Percentiles rank a stretch among this genome's conserved stretches.
These are phyloP conservation scores for Metrosideros polymorpha DNA, from an alignment of 441 rosid species.

Conservation along the genomic window DNA sequence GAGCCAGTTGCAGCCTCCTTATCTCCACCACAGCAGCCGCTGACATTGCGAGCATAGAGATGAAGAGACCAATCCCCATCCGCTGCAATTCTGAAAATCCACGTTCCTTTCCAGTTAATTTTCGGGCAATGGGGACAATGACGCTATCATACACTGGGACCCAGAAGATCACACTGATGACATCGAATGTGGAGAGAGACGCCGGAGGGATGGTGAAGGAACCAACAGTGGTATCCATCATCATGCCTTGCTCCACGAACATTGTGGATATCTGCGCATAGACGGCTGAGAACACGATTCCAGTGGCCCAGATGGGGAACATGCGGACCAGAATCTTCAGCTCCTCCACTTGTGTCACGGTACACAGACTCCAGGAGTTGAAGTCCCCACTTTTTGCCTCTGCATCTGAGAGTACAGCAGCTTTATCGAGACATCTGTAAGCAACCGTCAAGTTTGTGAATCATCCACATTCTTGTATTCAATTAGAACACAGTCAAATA, in stretches of 20 bases:
- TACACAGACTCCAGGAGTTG: constrained; percentile 69
- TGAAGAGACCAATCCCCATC: constrained; percentile 77
- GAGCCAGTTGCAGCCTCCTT: constrained; percentile 44
- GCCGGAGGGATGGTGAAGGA: constrained; percentile 87
- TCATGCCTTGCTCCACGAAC: constrained; percentile 89
- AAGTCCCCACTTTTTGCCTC: constrained; percentile 44
- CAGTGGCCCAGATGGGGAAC: constrained; percentile 88
- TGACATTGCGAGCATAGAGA: constrained; percentile 54
- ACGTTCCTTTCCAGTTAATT: constrained; percentile 64
- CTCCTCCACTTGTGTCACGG: constrained; percentile 89
- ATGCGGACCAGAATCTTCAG: constrained; percentile 72
- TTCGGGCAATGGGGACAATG: constrained; percentile 71
- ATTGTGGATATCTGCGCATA: constrained; percentile 75
- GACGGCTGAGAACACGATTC: constrained; percentile 65
- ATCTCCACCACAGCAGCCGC: constrained; percentile 83
- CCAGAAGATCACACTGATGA: constrained; percentile 64
- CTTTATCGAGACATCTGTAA: constrained; percentile 86
- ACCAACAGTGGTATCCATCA: constrained; percentile 67
- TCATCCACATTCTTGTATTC: not conserved
- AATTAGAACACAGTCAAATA: not conserved
- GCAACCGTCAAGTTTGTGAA: not conserved
- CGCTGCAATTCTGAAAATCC: constrained; percentile 82
- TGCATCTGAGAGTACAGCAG: constrained; percentile 58
- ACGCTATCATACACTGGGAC: constrained; percentile 69
- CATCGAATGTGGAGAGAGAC: constrained; percentile 56